Evolutionary conservation across 768 basidiomycete genomes (phyloP).

Genomic region (Baorangia bicolor): DNA sequence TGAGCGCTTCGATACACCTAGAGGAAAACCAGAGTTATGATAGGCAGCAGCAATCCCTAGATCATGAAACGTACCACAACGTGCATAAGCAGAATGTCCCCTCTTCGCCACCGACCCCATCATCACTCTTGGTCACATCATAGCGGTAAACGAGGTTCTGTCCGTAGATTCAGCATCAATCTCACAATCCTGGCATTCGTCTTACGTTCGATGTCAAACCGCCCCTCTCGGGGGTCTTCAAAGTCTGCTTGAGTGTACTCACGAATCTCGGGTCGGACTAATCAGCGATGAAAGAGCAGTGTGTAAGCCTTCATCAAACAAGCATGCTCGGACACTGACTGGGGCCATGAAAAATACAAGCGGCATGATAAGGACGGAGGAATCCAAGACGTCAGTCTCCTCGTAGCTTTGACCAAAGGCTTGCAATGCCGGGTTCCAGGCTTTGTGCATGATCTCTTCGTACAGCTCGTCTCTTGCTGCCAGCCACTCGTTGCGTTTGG

Average conservation of each 20-base stretch:
- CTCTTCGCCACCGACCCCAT: conserved; percentile 95
- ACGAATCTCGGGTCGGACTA: conserved; percentile 89
- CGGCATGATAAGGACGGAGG: conserved; percentile 89
- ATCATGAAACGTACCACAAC: conserved; percentile 51
- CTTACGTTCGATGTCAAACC: conserved; percentile 84
- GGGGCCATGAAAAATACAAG: conserved; percentile 88
- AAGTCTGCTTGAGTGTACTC: conserved; percentile 76
- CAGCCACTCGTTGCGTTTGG: conserved; percentile 68
- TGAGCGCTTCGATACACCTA: conserved; percentile 87
- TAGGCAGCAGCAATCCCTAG: not conserved
- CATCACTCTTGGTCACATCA: conserved; percentile 80
- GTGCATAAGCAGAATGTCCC: conserved; percentile 93
- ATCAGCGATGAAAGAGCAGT: not conserved
- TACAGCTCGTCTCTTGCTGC: conserved; percentile 78
- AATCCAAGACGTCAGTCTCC: conserved; percentile 76
- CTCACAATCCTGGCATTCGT: not conserved
- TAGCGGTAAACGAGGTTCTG: conserved; percentile 89
- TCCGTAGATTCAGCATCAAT: conserved; percentile 1
- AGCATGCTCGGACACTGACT: conserved; percentile 39
- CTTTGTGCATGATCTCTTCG: conserved; percentile 89
- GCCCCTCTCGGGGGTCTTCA: conserved; percentile 86
- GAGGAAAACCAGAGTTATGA: not conserved
- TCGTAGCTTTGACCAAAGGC: conserved; percentile 92
- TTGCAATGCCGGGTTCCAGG: conserved; percentile 71
- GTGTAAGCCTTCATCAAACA: not conserved